Conservation (phyloP, 768 basidiomycete species). For the Boletus reticuloceps region DNA sequence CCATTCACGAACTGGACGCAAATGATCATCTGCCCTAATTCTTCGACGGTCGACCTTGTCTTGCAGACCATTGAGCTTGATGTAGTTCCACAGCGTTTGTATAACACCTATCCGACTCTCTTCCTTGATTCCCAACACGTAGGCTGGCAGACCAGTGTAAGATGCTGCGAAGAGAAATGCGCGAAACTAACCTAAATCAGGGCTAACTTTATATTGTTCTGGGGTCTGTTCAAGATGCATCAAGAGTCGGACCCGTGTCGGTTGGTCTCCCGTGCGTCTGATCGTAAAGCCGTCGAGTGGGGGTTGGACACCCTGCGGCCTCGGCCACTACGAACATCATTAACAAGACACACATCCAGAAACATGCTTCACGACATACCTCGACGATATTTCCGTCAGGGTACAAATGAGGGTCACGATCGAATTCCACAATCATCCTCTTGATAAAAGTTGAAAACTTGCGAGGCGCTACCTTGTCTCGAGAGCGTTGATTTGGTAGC, state of each 20-base stretch:
- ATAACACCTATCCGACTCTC: slow-evolving; percentile 80
- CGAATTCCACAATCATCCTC: slow-evolving; percentile 81
- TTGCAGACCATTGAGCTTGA: slow-evolving; percentile 80
- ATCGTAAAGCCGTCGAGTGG: slow-evolving; percentile 85
- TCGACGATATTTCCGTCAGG: slow-evolving; percentile 88
- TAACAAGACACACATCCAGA: background rate
- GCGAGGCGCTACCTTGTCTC: slow-evolving; percentile 59
- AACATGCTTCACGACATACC: slow-evolving; percentile 39
- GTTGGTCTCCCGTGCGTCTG: slow-evolving; percentile 73
- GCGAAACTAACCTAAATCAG: slow-evolving; percentile 58
- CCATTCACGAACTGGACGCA: slow-evolving; percentile 53
- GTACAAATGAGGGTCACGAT: slow-evolving; percentile 77
- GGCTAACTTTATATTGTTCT: slow-evolving; percentile 76
- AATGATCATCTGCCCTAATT: slow-evolving; percentile 65
- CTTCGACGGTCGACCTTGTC: slow-evolving; percentile 76
- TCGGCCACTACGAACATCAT: slow-evolving; percentile 52
- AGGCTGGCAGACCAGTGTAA: slow-evolving; percentile 36
- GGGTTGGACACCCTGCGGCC: slow-evolving; percentile 52
- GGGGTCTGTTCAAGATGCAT: slow-evolving; percentile 85
- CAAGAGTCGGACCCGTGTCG: slow-evolving; percentile 78
- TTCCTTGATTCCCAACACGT: slow-evolving; percentile 76
- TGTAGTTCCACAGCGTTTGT: slow-evolving; percentile 88
- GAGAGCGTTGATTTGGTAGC: slow-evolving; percentile 59
- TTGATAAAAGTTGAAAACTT: slow-evolving; percentile 89
- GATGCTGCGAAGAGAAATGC: background rate